Conservation (phyloP, 2,329 filamentous ascomycete genomes). For the Penicillium sp. region DNA sequence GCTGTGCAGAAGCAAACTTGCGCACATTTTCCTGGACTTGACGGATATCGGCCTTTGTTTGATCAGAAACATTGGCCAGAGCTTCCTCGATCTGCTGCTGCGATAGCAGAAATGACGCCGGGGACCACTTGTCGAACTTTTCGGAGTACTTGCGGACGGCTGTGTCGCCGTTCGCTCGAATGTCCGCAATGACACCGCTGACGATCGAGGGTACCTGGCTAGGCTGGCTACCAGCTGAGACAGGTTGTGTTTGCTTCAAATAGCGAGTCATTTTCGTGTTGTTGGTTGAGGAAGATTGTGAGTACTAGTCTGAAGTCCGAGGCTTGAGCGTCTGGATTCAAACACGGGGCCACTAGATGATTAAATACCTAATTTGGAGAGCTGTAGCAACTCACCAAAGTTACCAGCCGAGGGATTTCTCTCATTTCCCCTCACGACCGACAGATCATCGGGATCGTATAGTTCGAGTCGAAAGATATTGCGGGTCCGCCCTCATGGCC, state of each 20-base stretch:
- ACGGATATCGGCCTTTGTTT: constrained; percentile 58
- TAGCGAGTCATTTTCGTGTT: neutral
- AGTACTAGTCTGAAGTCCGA: too few species aligned
- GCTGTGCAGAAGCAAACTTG: constrained; percentile 52
- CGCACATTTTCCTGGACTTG: constrained; percentile 54
- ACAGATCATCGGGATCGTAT: neutral
- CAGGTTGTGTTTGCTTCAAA: neutral
- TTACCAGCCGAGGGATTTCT: too few species aligned
- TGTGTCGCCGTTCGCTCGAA: constrained; percentile 50
- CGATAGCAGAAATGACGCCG: constrained; percentile 52
- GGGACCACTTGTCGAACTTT: constrained; percentile 59
- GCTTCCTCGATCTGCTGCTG: constrained; percentile 46
- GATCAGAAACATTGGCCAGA: constrained; percentile 48
- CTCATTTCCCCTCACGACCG: neutral
- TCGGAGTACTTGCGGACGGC: constrained; percentile 54
- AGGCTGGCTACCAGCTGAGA: neutral
- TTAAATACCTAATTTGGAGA: too few species aligned
- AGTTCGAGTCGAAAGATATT: neutral
- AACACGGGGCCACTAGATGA: neutral
- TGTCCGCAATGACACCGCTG: constrained; percentile 50
- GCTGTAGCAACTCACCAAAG: too few species aligned
- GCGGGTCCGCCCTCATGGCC: neutral
- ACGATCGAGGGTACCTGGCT: constrained; percentile 39
- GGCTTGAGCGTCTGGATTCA: too few species aligned
- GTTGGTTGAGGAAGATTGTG: too few species aligned